Evolutionary conservation across 2,329 filamentous ascomycete species (phyloP).

Genomic region (Ophiostoma perfectum): DNA sequence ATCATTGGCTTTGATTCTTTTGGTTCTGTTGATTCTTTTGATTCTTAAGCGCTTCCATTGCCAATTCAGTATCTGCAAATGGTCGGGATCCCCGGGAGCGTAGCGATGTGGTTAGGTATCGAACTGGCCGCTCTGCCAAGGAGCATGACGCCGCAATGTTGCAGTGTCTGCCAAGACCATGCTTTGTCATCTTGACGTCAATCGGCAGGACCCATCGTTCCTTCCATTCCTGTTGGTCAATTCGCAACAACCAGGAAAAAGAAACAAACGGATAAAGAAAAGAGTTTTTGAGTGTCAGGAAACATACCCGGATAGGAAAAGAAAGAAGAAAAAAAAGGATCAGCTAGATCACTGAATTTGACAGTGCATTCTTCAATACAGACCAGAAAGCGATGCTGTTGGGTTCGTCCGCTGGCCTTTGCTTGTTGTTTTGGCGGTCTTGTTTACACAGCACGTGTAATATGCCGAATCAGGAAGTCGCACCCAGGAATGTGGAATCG

Average conservation of each 20-base stretch:
- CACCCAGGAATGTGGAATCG: constrained; percentile 1
- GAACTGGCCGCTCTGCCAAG: neutral
- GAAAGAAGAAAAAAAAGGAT: neutral
- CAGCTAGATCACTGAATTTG: neutral
- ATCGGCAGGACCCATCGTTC: neutral
- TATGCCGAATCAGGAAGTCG: neutral
- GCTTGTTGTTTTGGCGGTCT: neutral
- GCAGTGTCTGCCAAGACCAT: neutral
- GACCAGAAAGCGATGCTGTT: neutral
- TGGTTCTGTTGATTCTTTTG: too few relatives aligned
- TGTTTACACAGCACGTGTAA: neutral
- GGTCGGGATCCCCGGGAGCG: neutral
- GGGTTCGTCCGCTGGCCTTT: neutral
- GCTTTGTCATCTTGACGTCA: constrained; percentile 1
- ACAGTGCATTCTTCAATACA: neutral
- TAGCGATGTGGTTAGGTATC: neutral
- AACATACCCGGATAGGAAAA: too few relatives aligned
- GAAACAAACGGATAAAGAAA: neutral
- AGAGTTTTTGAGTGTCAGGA: too few relatives aligned
- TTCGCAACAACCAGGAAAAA: neutral
- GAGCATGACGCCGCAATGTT: neutral
- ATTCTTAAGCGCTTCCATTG: too few relatives aligned
- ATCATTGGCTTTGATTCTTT: too few relatives aligned
- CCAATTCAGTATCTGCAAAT: neutral
- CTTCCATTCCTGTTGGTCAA: neutral